A percentile compares a stretch with the other conserved stretches of the same genome.
phyloP scores from a whole-genome alignment of 2,329 filamentous ascomycete species.

The Cercospora sp. region DNA sequence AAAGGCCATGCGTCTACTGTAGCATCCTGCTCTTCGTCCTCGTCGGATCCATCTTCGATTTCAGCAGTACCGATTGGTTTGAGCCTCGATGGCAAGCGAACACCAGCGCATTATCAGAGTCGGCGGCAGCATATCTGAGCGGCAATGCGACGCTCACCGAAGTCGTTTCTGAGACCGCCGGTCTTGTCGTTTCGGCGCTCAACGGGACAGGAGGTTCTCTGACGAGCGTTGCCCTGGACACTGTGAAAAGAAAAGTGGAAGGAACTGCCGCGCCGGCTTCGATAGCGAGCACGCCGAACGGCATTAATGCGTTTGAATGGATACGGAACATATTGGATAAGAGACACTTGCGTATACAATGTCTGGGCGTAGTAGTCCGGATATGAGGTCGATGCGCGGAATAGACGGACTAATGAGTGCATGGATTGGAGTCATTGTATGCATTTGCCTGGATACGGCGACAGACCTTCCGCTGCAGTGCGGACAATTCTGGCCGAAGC shows the following conservation, averaged over 20 bases:
- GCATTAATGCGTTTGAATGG: conserved; percentile 81
- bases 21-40: conserved; percentile 92
- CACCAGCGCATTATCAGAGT: conserved; percentile 38
- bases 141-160: conserved; percentile 38
- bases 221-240: conserved; percentile 66
- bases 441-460: not conserved
- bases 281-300: conserved; percentile 43
- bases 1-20: conserved; percentile 96
- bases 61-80: conserved; percentile 85
- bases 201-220: conserved; percentile 71
- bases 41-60: conserved; percentile 94
- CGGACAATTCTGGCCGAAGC: not conserved
- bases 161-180: conserved; percentile 67
- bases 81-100: conserved; percentile 60
- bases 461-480: not conserved
- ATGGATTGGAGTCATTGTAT: not conserved
- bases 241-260: conserved; percentile 48
- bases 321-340: conserved; percentile 75
- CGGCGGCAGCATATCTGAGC: conserved; percentile 36
- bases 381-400: conserved; percentile 26
- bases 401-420: not conserved
- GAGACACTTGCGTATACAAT: conserved; percentile 87
- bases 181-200: conserved; percentile 48
- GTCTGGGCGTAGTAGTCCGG: conserved; percentile 78
- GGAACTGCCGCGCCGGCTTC: conserved; percentile 47